Evolutionary conservation across 129 eudicot species (phyloP).

Genomic region (Erigeron canadensis): DNA sequence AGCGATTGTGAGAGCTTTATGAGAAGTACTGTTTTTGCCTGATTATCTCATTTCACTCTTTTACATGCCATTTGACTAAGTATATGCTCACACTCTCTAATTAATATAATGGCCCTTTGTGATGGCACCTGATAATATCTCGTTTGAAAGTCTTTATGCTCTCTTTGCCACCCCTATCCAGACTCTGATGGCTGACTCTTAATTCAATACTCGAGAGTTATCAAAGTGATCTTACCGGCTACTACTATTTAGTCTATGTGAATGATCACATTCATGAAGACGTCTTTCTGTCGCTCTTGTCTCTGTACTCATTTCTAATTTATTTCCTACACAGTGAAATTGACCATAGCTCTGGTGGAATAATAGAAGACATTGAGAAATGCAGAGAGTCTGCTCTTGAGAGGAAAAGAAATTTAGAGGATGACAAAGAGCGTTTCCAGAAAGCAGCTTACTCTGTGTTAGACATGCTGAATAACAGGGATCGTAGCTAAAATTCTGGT

Average conservation of each 20-base stretch:
- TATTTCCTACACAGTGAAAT: constrained; percentile 62
- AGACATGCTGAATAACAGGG: constrained; percentile 65
- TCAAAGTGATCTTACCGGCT: constrained; percentile 9
- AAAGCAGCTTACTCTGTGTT: constrained; percentile 82
- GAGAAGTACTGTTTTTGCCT: not conserved
- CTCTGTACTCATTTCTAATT: constrained; percentile 13
- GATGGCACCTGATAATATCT: constrained; percentile 7
- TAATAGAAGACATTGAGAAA: constrained; percentile 68
- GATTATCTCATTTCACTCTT: not conserved
- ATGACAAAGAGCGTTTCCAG: constrained; percentile 70
- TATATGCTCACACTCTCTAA: not conserved
- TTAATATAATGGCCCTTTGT: not conserved
- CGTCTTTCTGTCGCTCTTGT: constrained; percentile 13
- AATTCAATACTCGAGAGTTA: constrained; percentile 1
- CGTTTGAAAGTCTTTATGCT: constrained; percentile 2
- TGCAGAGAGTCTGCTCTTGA: constrained; percentile 64
- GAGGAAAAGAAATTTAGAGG: constrained; percentile 64
- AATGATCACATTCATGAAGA: constrained; percentile 14
- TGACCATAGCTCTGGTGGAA: constrained; percentile 69
- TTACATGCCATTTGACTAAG: not conserved
- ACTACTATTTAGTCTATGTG: not conserved
- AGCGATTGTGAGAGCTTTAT: constrained; percentile 4
- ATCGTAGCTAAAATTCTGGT: constrained; percentile 33
- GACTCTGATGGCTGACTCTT: constrained; percentile 18
- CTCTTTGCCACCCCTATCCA: constrained; percentile 6